These are phyloP conservation scores for Lasiosphaeria ovina DNA, from an alignment of 495 filamentous ascomycete genomes.

Conservation along the genomic window DNA sequence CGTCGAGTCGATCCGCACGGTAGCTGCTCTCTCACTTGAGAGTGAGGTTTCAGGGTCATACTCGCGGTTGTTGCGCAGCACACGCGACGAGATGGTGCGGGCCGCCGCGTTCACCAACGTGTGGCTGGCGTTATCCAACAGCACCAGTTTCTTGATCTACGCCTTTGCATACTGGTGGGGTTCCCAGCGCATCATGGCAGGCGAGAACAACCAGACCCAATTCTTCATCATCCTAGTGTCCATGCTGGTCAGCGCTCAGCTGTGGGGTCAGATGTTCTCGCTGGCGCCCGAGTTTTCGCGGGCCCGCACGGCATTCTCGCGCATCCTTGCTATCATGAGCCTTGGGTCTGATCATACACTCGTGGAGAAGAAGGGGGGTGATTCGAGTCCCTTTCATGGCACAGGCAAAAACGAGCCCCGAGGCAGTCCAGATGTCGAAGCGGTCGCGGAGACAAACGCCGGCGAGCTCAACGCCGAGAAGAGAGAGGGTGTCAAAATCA, in stretches of 20 bases:
- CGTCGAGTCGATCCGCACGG: constrained; percentile 78
- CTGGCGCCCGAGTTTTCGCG: constrained; percentile 31
- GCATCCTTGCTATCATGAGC: constrained; percentile 15
- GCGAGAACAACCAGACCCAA: constrained; percentile 64
- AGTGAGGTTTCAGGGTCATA: constrained; percentile 73
- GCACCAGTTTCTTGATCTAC: constrained; percentile 70
- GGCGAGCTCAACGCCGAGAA: constrained; percentile 39
- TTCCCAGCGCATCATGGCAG: constrained; percentile 64
- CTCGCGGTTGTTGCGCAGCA: constrained; percentile 12
- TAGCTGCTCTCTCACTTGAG: constrained; percentile 60
- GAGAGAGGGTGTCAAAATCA: constrained; percentile 48
- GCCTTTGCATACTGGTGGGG: constrained; percentile 78
- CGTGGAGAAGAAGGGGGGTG: not conserved
- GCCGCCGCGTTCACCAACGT: constrained; percentile 15
- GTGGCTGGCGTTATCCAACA: constrained; percentile 74
- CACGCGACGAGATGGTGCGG: constrained; percentile 18
- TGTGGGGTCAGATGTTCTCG: constrained; percentile 32
- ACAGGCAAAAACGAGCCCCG: not conserved
- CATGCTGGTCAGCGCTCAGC: constrained; percentile 30
- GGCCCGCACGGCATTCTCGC: constrained; percentile 21
- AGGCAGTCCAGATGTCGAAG: constrained; percentile 12
- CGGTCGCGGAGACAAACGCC: constrained; percentile 66
- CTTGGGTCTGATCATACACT: constrained; percentile 11
- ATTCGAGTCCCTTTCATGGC: too few species aligned
- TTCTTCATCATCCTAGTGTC: constrained; percentile 76